Percentiles rank a stretch among this genome's conserved stretches.
Evolutionary conservation across 331 rosid genomes (phyloP).

Genomic region (Quercus phellos): DNA sequence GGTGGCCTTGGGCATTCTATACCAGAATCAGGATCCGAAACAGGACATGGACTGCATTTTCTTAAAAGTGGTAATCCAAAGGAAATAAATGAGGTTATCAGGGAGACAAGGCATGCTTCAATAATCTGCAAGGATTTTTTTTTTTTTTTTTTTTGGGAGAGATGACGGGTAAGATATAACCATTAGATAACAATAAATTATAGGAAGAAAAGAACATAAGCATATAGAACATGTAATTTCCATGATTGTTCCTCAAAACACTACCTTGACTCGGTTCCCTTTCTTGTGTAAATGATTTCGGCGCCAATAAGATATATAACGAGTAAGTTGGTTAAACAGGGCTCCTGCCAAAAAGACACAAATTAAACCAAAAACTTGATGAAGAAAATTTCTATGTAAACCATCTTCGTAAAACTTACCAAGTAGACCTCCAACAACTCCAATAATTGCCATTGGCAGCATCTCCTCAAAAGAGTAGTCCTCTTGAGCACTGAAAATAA

Average conservation of each 20-base stretch:
- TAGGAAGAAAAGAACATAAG: slow-evolving; percentile 10
- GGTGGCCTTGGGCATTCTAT: slow-evolving; percentile 93
- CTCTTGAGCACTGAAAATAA: slow-evolving; percentile 82
- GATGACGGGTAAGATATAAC: slow-evolving; percentile 6
- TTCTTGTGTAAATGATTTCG: slow-evolving; percentile 82
- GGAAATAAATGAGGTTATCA: slow-evolving; percentile 77
- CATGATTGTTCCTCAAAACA: neutral
- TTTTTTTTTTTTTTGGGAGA: neutral
- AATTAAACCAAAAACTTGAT: slow-evolving; percentile 9
- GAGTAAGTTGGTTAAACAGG: slow-evolving; percentile 87
- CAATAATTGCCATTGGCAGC: slow-evolving; percentile 93
- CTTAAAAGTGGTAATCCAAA: slow-evolving; percentile 91
- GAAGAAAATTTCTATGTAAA: neutral
- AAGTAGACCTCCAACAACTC: slow-evolving; percentile 88
- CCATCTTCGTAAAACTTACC: slow-evolving; percentile 40
- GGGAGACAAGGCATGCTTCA: slow-evolving; percentile 86
- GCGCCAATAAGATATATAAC: slow-evolving; percentile 77
- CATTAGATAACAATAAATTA: slow-evolving; percentile 12
- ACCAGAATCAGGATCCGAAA: slow-evolving; percentile 55
- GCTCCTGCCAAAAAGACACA: slow-evolving; percentile 52
- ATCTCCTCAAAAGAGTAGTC: slow-evolving; percentile 91
- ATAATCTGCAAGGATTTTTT: slow-evolving; percentile 52
- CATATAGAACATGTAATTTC: slow-evolving; percentile 3
- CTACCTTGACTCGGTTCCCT: slow-evolving; percentile 86
- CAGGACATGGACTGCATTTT: slow-evolving; percentile 88